Conservation (phyloP, 164 flowering plant genomes). For the Sedum album region DNA sequence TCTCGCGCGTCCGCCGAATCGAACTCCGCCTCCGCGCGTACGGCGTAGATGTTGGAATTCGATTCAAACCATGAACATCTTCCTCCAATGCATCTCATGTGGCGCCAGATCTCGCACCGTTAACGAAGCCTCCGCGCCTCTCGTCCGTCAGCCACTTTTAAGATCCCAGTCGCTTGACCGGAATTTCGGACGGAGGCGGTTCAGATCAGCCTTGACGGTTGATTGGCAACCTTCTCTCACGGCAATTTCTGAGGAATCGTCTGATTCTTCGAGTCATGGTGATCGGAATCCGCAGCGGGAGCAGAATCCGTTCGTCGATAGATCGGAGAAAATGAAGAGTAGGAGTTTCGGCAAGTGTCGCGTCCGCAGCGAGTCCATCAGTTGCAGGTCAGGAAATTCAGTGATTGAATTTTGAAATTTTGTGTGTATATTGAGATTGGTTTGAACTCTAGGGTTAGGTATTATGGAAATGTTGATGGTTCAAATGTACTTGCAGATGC, state of each 20-base stretch:
- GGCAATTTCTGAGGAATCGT: background rate
- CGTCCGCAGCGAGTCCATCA: background rate
- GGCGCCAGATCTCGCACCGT: background rate
- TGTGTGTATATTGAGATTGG: background rate
- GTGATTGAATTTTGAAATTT: background rate
- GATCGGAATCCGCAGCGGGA: background rate
- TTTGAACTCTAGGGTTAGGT: background rate
- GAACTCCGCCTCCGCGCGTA: background rate
- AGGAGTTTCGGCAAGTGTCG: background rate
- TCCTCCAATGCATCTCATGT: conserved; percentile 5
- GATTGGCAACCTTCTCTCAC: background rate
- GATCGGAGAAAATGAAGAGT: background rate
- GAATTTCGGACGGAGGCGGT: background rate
- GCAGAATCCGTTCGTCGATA: background rate
- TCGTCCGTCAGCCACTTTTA: background rate
- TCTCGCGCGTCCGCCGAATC: background rate
- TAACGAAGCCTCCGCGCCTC: background rate
- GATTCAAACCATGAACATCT: conserved; percentile 3
- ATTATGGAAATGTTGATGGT: background rate
- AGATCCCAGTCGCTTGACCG: background rate
- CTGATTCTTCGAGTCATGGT: background rate
- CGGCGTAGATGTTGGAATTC: background rate
- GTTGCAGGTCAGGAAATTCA: background rate
- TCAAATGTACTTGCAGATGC: background rate
- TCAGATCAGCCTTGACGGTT: background rate